Evolutionary conservation across 208 protist species (phyloP).

Genomic region (Tritrichomonas musculus): DNA sequence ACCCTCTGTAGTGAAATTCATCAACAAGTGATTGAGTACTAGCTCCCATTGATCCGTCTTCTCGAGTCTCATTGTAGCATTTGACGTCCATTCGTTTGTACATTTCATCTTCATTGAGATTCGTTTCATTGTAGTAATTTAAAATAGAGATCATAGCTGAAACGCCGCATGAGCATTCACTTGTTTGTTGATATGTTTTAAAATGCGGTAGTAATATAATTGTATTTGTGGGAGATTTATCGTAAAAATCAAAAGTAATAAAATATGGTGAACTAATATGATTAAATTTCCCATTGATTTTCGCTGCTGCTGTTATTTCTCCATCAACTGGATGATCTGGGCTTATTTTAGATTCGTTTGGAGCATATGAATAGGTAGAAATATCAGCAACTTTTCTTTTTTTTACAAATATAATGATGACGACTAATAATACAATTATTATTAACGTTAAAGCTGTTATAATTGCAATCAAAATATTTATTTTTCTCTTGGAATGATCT

Average conservation of each 20-base stretch:
- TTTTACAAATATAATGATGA: too few species aligned
- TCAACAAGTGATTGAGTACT: background rate
- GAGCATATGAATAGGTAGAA: background rate
- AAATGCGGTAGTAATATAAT: background rate
- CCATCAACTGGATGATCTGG: background rate
- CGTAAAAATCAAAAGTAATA: background rate
- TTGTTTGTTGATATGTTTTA: slow-evolving; percentile 15
- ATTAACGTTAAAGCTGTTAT: too few species aligned
- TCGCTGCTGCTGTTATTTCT: background rate
- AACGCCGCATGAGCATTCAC: background rate
- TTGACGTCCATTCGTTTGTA: background rate
- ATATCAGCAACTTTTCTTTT: too few species aligned
- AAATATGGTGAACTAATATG: background rate
- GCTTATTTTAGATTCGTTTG: background rate
- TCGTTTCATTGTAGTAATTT: background rate
- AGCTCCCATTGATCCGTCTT: background rate
- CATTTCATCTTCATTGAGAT: background rate
- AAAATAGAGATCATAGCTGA: background rate
- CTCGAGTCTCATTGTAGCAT: too few species aligned
- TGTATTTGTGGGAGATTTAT: background rate
- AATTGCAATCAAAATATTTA: too few species aligned
- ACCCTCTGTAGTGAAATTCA: background rate
- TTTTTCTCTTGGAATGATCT: too few species aligned
- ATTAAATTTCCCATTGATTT: background rate
- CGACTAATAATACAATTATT: too few species aligned